These are phyloP conservation scores for Diaporthe sp. DNA, from an alignment of 2,329 filamentous ascomycete genomes.

Conservation along the genomic window DNA sequence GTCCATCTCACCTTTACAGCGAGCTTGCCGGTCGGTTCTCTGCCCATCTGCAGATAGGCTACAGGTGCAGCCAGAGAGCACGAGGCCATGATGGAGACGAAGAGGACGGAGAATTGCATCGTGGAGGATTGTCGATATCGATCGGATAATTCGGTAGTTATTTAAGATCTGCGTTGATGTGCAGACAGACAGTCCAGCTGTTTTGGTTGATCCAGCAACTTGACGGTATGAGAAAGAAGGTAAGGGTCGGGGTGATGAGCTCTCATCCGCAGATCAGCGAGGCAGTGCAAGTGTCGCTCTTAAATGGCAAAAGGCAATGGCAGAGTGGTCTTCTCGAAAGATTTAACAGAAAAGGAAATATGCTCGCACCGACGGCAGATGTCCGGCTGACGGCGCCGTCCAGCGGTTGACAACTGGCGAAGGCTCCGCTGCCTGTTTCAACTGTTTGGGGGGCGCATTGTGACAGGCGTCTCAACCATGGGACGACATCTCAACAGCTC, in stretches of 20 bases:
- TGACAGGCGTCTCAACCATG: conserved; percentile 34
- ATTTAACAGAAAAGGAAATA: conserved; percentile 8
- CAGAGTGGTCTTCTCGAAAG: neutral
- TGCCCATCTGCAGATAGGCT: conserved; percentile 23
- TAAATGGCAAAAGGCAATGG: conserved; percentile 13
- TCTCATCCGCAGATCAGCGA: neutral
- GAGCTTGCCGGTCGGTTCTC: conserved; percentile 33
- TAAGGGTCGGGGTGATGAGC: conserved; percentile 19
- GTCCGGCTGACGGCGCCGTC: neutral
- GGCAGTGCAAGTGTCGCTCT: conserved; percentile 16
- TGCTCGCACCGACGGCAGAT: conserved; percentile 11
- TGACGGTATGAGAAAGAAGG: neutral
- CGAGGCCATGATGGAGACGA: conserved; percentile 28
- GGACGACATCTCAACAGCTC: conserved; percentile 32
- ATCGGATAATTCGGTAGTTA: neutral
- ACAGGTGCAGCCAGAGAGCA: conserved; percentile 29
- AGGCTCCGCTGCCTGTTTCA: conserved; percentile 31
- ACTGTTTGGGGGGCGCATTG: conserved; percentile 5
- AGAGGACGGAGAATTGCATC: conserved; percentile 33
- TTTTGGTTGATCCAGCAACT: conserved; percentile 32
- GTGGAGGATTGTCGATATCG: conserved; percentile 21
- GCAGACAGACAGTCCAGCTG: conserved; percentile 9
- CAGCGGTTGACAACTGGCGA: conserved; percentile 10
- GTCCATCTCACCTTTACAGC: conserved; percentile 32
- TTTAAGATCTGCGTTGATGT: neutral